Base-by-base conservation (phyloP, 2,329 filamentous ascomycete species). In the Aspergillus costaricaensis region DNA sequence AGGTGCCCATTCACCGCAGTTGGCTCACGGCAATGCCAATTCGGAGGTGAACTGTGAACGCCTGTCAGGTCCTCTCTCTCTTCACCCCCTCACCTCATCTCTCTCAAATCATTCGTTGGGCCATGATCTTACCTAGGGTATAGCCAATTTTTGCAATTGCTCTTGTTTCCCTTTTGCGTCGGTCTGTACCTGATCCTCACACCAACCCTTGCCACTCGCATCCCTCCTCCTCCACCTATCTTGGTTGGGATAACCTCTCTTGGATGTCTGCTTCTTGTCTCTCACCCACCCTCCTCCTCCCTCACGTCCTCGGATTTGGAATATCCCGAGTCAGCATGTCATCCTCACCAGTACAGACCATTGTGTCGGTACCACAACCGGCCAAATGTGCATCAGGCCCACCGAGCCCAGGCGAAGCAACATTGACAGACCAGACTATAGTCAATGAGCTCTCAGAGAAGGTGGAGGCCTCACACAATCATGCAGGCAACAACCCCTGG, bases 351-450 rank as follows among this genome's bases (percentile, higher is more conserved):
- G 62, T 66, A 27, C 43, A 67, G 49, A 60, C 19, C 21, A 54
- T 56, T 19, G 51, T 68, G 38, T 56, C 65, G 5, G 62, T 62
- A 6, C 67, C 67, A 4, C 63, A 65, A 17, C 38, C 64, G 21
- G 66, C 64, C 43, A 63, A 59, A 43, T 67, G 61, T 59, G 58
- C 60, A 4, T 57, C 55, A 14, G 55, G 36, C 5, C 54, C 60
- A 50, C 53, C 49, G 7, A 65, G 54, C 38, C 63, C 63, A 2
- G 70, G 64, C 25, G 65, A 66, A 43, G 43, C 59, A 10, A 69
- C 66, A 15, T 63, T 71, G 32, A 53, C 58, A n/a, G 66, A 68
- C 8, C 48, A 63, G 5, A 41, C 58, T 27, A 57, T 64, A 41
- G 36, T 51, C n/a, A 61, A 61, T 32, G 53, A 41, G 23, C 36